Base-by-base conservation (phyloP, 768 basidiomycete species). In the Glaciozyma antarctica region DNA sequence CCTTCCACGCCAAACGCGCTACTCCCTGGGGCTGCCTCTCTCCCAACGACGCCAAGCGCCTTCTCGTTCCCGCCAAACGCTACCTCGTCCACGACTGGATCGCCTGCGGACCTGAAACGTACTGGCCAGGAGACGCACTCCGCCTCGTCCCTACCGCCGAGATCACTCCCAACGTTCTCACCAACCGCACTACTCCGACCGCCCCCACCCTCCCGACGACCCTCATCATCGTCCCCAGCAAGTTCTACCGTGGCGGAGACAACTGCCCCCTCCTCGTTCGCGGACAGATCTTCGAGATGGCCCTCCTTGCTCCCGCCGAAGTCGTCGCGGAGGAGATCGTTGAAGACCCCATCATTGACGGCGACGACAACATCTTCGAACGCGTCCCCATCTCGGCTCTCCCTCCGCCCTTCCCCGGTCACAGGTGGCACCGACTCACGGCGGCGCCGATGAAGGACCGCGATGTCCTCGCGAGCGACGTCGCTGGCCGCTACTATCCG, bases 241-340 rank as follows among this genome's bases (percentile, higher is more conserved):
- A 32, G 8, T 32, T 69, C 34, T 63, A 65, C 28, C 64, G 64
- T 32, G 68, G 64, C 48, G 58, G 45, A 3, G 12, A 10, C 5
- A 58, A 58, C 32, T 58, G 58, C 5, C 68, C 68, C 0, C 59
- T 69, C 32, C 24, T 65, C 38, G 68, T 56, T 0, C 54, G 62
- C 17, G 68, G 68, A 0, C 28, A 28, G 58, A 21, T 69, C 21
- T 65, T 63, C 52, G 68, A 69, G 61, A 57, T 61, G 30, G 28
- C 54, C 49, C 58, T 58, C 38, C 5, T 49, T 9, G 16, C 49
- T 15, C 22, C 32, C 17, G 51, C 17, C 17, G 16, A 51, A n/a
- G 17, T 22, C 47, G 21, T 49, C 7, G 47, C 15, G 28, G 32
- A 60, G 16, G 58, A 38, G 49, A n/a, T 24, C 7, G 34, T 3